Base-by-base conservation (phyloP, 2,329 filamentous ascomycete genomes). In the Hypomyces perniciosus region DNA sequence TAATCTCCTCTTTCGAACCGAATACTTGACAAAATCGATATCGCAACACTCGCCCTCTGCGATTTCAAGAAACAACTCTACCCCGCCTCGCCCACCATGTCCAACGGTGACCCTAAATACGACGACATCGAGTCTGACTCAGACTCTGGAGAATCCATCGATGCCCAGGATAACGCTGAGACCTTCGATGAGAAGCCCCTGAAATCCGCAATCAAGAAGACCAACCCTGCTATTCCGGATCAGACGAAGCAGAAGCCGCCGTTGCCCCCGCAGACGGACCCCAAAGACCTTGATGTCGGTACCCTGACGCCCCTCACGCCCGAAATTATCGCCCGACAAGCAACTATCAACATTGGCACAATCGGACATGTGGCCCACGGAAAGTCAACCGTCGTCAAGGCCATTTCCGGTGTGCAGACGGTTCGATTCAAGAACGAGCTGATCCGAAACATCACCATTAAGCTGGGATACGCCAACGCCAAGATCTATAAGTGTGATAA, bases 401-500 rank as follows among this genome's bases (percentile, higher is more conserved):
- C 93, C 64, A 97, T 99, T 64, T 97, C 93, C 2, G 93, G 93
- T 56, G 93, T 99, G 57, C 93, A 99, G 80, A 99, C 93, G 13
- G 93, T 99, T 67, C 84, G 93, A 62, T 99, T 99, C 81, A 99
- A 99, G 86, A 99, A 97, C 77, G 93, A 99, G 76, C 77, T 96
- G 74, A 95, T 97, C 76, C 83, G 93, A 67, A 99, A 99, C 73
- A 99, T 99, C 67, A 99, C 93, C 65, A 99, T 99, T 79, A 99
- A 99, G 84, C 83, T 99, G 64, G 93, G 93, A 69, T 99, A 99
- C 72, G 93, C 93, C 70, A 99, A 99, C 72, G 93, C 93, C 64
- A 97, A 99, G 76, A 91, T 99, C 72, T 99, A 97, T 85, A 89
- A 96, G 80, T 99, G 93, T 73, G 90, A 96, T 73, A 96, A 89